phyloP scores from a whole-genome alignment of 2,329 filamentous ascomycete species.

The Cladophialophora bantiana region DNA sequence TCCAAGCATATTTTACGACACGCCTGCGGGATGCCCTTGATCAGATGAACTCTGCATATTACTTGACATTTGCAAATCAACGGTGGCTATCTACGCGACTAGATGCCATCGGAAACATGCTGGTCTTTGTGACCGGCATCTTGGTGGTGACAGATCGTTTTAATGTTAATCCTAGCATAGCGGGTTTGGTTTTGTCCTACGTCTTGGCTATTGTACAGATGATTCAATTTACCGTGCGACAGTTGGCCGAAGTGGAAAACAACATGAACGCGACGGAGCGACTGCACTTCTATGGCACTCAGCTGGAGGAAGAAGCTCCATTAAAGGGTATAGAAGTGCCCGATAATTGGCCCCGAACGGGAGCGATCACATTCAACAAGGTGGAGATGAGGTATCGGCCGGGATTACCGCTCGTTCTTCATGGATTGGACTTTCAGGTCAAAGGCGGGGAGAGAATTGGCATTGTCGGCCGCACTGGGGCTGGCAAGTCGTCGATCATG shows the following conservation, averaged over 20 bases:
- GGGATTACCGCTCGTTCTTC: conserved; percentile 74
- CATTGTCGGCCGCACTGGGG: conserved; percentile 55
- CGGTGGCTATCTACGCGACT: conserved; percentile 88
- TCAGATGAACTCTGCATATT: conserved; percentile 93
- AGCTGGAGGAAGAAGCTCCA: conserved; percentile 88
- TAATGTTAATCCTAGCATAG: conserved; percentile 81
- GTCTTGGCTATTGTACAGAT: conserved; percentile 93
- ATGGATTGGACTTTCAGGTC: conserved; percentile 63
- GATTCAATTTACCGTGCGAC: conserved; percentile 93
- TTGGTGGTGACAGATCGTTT: conserved; percentile 92
- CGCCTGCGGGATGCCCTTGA: conserved; percentile 78
- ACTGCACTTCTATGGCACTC: conserved; percentile 84
- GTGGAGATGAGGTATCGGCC: conserved; percentile 80
- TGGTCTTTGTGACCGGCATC: conserved; percentile 89
- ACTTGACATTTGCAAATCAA: conserved; percentile 93
- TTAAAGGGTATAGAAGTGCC: conserved; percentile 75
- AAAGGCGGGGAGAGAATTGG: conserved; percentile 56
- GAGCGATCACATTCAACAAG: conserved; percentile 77
- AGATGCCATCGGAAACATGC: conserved; percentile 79
- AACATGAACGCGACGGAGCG: conserved; percentile 97
- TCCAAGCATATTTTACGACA: conserved; percentile 75
- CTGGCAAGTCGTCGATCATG: conserved; percentile 57
- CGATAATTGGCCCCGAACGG: conserved; percentile 81
- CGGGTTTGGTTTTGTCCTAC: conserved; percentile 88
- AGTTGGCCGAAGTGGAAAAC: conserved; percentile 94